Base-by-base conservation (phyloP, 2,329 filamentous ascomycete genomes). In the Alternaria sp. region DNA sequence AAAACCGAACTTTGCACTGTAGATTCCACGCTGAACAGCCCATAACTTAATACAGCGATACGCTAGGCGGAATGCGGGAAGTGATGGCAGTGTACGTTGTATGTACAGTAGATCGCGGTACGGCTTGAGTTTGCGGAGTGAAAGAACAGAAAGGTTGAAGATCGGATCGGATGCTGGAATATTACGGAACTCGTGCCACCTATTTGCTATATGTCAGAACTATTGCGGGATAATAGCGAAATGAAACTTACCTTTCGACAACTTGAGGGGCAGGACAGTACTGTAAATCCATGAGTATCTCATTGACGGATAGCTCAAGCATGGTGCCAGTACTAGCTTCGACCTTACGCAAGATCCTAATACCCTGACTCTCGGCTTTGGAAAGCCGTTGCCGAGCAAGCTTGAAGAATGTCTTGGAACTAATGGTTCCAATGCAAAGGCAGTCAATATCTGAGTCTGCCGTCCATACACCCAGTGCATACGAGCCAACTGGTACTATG, bases 401-500 rank as follows among this genome's bases (percentile, higher is more conserved):
- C 10, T 85, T 74, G 70, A 90, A 90, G 73, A 91, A 91, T 0
- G 84, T 86, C 60, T 81, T 83, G 1, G 87, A 78, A 69, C 87
- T 87, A 58, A 89, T 86, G 22, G 85, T 82, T 2, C 89, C 87
- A 62, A 91, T 85, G 65, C 85, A 90, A 6, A 91, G 81, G 67
- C 87, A 88, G 74, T 92, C 88, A 7, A 92, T 82, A 66, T 90
- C 87, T 1, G 88, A 91, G 0, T 81, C 73, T 2, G 79, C 69
- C 2, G 85, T 87, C 87, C 88, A 90, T 3, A 89, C 85, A 10
- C 85, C 85, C 3, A 91, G 78, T 3, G 85, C 86, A 68, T 88
- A 90, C 0, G 89, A 91, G 0, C 89, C 89, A n/a, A 90, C 87
- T 0, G 88, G 83, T 6, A 87, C 81, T 8, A 91, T 70, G 1